Evolutionary conservation across 129 eudicot species (phyloP), one percentile per base, ranked within the genome.

Genomic region (Lonicera japonica): DNA sequence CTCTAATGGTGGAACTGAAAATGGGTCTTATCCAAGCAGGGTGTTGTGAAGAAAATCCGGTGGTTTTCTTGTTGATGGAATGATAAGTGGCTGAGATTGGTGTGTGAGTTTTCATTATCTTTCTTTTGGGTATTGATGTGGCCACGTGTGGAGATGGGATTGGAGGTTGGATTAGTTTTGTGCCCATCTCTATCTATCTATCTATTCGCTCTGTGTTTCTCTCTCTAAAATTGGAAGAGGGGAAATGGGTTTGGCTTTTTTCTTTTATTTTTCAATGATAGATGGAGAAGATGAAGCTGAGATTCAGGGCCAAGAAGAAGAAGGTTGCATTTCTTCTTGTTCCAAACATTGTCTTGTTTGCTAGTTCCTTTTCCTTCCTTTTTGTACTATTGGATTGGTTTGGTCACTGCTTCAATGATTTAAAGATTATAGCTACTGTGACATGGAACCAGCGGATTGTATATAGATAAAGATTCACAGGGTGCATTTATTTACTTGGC

Each of bases 101-200:
- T 25, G 58, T 59, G 19, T 74, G 60, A 38, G 59, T 12, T 79
- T 54, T 80, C 74, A 66, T 56, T 43, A 58, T 66, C 56, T 24
- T 70, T 58, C 18, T 19, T 56, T 46, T 14, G 71, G 81, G 56
- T 47, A 63, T 60, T 41, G 68, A 57, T 58, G 70, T 76, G 67
- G 51, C 54, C 82, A 76, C 56, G 71, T 75, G 88, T 56, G 73
- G 47, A 68, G 70, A 39, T 72, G 71, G 72, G 82, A 74, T 76
- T 77, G 83, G 87, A 66, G 89, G 71, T 20, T 77, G 87, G 69
- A 80, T 70, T 66, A 79, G 77, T 75, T 70, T 82, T 47, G 80
- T 68, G 64, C 74, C 87, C 94, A 85, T 85, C 71, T 63, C 36
- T 29, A 2, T 29, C 36, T 29, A 2, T 29, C 36, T 29, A 2